These are phyloP conservation scores for Diaporthe helianthi DNA, from an alignment of 2,329 filamentous ascomycete genomes.

Conservation along the genomic window DNA sequence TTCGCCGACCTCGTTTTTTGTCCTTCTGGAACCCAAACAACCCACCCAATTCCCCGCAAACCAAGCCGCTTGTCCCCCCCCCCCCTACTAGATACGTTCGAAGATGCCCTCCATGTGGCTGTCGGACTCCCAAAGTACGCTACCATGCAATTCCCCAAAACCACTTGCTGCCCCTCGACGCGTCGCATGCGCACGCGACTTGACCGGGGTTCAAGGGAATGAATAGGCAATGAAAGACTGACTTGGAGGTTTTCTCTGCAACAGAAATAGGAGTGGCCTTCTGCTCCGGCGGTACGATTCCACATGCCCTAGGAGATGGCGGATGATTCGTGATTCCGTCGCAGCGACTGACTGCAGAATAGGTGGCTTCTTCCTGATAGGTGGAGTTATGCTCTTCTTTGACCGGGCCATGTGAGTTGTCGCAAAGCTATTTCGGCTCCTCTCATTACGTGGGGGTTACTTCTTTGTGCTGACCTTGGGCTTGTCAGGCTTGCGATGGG, in stretches of 20 bases:
- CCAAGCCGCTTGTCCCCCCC: background rate
- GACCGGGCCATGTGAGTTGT: constrained; percentile 85
- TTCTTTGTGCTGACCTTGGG: constrained; percentile 2
- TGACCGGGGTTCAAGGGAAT: background rate
- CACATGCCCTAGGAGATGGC: constrained; percentile 25
- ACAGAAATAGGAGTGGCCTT: constrained; percentile 96
- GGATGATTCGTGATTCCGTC: constrained; percentile 34
- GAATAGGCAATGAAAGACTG: constrained; percentile 38
- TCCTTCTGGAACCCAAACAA: background rate
- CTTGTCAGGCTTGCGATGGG: constrained; percentile 87
- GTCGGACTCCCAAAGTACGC: constrained; percentile 90
- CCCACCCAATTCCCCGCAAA: background rate
- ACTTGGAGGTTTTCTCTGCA: constrained; percentile 38
- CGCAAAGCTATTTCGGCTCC: background rate
- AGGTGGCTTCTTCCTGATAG: constrained; percentile 95
- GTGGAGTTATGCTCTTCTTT: constrained; percentile 96
- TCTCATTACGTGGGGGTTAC: background rate
- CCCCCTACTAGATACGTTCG: constrained; percentile 30
- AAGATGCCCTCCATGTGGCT: constrained; percentile 94
- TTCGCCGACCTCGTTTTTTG: background rate
- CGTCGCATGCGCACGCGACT: constrained; percentile 16
- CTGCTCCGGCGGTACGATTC: constrained; percentile 89
- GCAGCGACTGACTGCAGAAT: constrained; percentile 35
- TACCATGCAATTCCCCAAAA: background rate
- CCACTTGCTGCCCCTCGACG: constrained; percentile 13